Percentiles rank a stretch among this genome's conserved stretches.
Conservation (phyloP, 2,329 filamentous ascomycete species). For the Hypoxylon sp. region DNA sequence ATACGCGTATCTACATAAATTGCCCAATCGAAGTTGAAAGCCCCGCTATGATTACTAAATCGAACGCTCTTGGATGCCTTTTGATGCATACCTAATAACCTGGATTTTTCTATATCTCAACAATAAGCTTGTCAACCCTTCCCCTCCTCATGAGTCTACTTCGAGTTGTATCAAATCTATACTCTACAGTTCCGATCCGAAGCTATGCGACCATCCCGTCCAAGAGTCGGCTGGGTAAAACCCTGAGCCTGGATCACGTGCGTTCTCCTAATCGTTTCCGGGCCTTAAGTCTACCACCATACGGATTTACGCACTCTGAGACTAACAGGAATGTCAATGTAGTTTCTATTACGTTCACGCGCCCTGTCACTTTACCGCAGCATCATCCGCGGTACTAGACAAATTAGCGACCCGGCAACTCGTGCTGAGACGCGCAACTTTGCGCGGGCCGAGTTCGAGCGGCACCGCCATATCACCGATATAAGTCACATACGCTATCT, state of each 20-base stretch:
- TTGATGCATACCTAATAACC: slow-evolving; percentile 21
- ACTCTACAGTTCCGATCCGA: slow-evolving; percentile 51
- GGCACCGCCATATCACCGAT: slow-evolving; percentile 70
- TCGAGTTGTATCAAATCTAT: slow-evolving; percentile 36
- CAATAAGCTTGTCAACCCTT: slow-evolving; percentile 1
- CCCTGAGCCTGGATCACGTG: slow-evolving; percentile 73
- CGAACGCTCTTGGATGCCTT: background rate
- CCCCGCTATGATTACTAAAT: background rate
- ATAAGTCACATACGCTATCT: slow-evolving; percentile 73
- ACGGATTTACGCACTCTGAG: slow-evolving; percentile 1
- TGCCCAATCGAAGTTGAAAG: background rate
- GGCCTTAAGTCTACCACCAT: background rate
- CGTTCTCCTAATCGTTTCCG: slow-evolving; percentile 41
- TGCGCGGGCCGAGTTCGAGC: slow-evolving; percentile 73
- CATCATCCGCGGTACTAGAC: slow-evolving; percentile 68
- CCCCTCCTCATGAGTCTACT: slow-evolving; percentile 45
- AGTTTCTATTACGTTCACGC: slow-evolving; percentile 73
- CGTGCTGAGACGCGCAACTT: slow-evolving; percentile 70
- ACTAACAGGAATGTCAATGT: slow-evolving; percentile 25
- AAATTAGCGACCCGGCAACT: slow-evolving; percentile 66
- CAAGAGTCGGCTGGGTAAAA: slow-evolving; percentile 59
- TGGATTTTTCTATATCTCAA: slow-evolving; percentile 31
- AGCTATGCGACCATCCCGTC: slow-evolving; percentile 56
- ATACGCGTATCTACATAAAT: background rate
- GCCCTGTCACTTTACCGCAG: slow-evolving; percentile 71